A percentile compares a stretch with the other conserved stretches of the same genome.
Conservation (phyloP, 2,329 filamentous ascomycete species). For the Mycosphaerelloides madeirae region DNA sequence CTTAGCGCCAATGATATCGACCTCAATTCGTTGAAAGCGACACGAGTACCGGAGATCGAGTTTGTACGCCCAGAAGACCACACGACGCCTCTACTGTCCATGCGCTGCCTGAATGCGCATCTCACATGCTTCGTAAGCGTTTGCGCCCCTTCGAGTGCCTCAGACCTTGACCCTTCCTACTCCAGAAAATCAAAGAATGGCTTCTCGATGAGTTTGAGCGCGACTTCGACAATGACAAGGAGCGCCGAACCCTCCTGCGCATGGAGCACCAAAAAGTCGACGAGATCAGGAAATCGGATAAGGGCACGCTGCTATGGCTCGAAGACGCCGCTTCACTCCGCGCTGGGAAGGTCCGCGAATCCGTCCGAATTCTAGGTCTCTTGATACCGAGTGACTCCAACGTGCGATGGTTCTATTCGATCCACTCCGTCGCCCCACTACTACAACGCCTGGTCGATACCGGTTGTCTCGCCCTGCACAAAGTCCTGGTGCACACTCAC, state of each 20-base stretch:
- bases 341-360: not conserved
- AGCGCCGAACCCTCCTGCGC: slow-evolving; percentile 9
- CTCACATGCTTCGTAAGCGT: not conserved
- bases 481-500: slow-evolving; percentile 1
- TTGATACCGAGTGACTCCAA: slow-evolving; percentile 14
- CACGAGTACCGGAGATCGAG: slow-evolving; percentile 12
- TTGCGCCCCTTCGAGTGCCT: not conserved
- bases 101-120: slow-evolving; percentile 9
- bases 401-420: slow-evolving; percentile 23
- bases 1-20: slow-evolving; percentile 11
- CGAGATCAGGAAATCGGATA: slow-evolving; percentile 3
- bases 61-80: slow-evolving; percentile 11
- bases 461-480: not conserved
- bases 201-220: not conserved
- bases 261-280: slow-evolving; percentile 21
- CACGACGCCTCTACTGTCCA: slow-evolving; percentile 15
- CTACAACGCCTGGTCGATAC: slow-evolving; percentile 8
- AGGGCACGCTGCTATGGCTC: slow-evolving; percentile 16
- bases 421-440: slow-evolving; percentile 4
- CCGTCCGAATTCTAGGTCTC: slow-evolving; percentile 19
- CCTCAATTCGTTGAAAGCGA: slow-evolving; percentile 15
- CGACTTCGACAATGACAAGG: not conserved
- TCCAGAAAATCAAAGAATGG: not conserved
- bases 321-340: slow-evolving; percentile 13
- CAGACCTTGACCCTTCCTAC: not conserved